Evolutionary conservation across 2,329 filamentous ascomycete genomes (phyloP), one percentile per base, ranked within the genome.

Genomic region (Paracoccidioides lutzii): DNA sequence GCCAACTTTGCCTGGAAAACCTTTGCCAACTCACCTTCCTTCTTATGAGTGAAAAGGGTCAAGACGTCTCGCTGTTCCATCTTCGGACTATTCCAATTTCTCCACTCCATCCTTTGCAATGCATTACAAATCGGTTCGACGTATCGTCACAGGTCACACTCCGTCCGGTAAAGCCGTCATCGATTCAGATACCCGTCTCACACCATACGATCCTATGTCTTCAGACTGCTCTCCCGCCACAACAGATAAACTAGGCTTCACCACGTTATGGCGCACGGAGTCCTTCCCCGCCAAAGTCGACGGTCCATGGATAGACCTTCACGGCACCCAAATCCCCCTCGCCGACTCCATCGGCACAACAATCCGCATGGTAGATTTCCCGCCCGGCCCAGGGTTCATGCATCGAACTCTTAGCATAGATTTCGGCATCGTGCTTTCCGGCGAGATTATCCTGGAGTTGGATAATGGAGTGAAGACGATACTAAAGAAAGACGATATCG

Each of bases 381-480:
- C 65, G 2, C 61, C 63, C n/a, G 56, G 54, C 12, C 58, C 56
- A 35, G 60, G 60, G n/a, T 14, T 61, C 10, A 59, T 64, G 55
- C 64, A 65, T 54, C 61, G 64, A 22, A 64, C 64, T 6, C 32
- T 63, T 37, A 67, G 62, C 30, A 54, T 68, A 30, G 66, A 69
- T 56, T 67, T 67, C 55, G 66, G 62, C 6, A 60, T 69, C n/a
- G 61, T 69, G 12, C 58, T 69, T 33, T 58, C 62, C 12, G 66
- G 66, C 0, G 62, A 62, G 38, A 62, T 69, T 30, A 58, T 62
- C 57, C 43, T 66, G 50, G 60, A 66, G 40, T 58, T 69, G 51
- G 66, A 68, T 43, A 61, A 66, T 52, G 66, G 63, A 8, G 59
- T 60, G 8, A 63, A 62, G 56, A 66, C 59, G 33, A 59, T 54